Evolutionary conservation across 2,329 filamentous ascomycete genomes (phyloP).

Genomic region (Pyricularia grisea): DNA sequence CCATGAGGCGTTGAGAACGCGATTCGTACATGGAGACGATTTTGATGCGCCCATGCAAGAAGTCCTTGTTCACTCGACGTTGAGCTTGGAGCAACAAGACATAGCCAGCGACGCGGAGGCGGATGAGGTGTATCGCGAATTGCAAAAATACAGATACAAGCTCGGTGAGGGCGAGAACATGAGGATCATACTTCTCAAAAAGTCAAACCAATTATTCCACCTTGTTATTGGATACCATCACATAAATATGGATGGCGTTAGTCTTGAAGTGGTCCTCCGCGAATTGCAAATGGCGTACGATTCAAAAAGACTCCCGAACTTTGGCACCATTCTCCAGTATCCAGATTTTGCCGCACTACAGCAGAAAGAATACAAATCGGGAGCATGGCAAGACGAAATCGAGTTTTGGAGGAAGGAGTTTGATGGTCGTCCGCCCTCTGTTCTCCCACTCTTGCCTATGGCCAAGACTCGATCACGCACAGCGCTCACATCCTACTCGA

Average conservation of each 20-base stretch:
- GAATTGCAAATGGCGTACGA: conserved; percentile 35
- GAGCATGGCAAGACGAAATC: conserved; percentile 11
- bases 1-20: conserved; percentile 24
- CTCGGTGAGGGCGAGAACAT: conserved; percentile 24
- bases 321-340: conserved; percentile 22
- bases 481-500: background rate
- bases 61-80: conserved; percentile 7
- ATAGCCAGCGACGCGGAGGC: conserved; percentile 20
- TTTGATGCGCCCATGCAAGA: conserved; percentile 8
- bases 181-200: conserved; percentile 23
- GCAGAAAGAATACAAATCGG: conserved; percentile 13
- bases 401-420: conserved; percentile 7
- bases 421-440: background rate
- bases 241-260: conserved; percentile 39
- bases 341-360: conserved; percentile 24
- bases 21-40: conserved; percentile 19
- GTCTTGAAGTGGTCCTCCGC: conserved; percentile 29
- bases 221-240: conserved; percentile 37
- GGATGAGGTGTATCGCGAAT: background rate
- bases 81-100: conserved; percentile 12
- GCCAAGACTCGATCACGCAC: background rate
- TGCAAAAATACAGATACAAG: conserved; percentile 24
- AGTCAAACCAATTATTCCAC: conserved; percentile 22
- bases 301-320: background rate
- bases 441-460: conserved; percentile 3